Evolutionary conservation across 1,139 yeast genomes (phyloP).

Genomic region (Pichia sp.): DNA sequence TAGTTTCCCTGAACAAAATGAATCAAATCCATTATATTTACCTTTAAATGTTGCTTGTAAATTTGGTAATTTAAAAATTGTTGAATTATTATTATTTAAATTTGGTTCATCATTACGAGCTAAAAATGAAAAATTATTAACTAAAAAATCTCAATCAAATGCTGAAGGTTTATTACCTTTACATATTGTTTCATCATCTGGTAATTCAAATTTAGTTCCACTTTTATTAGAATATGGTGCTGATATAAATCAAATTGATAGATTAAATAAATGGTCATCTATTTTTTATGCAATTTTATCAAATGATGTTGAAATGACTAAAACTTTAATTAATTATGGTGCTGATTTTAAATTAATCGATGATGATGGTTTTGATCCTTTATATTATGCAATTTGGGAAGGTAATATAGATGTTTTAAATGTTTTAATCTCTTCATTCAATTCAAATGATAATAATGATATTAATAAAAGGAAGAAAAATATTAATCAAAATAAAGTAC

Average conservation of each 20-base stretch:
- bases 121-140: slow-evolving; percentile 24
- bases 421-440: slow-evolving; percentile 41
- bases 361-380: slow-evolving; percentile 74
- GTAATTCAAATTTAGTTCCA: slow-evolving; percentile 62
- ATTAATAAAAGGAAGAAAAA: slow-evolving; percentile 1
- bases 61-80: slow-evolving; percentile 67
- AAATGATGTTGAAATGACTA: slow-evolving; percentile 69
- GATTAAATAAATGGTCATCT: slow-evolving; percentile 90
- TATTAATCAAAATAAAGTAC: background rate
- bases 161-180: slow-evolving; percentile 86
- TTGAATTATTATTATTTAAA: slow-evolving; percentile 47
- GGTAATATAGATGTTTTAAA: slow-evolving; percentile 80
- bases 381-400: slow-evolving; percentile 89
- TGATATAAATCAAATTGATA: slow-evolving; percentile 71
- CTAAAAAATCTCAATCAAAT: slow-evolving; percentile 45
- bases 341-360: slow-evolving; percentile 72
- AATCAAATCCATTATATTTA: slow-evolving; percentile 51
- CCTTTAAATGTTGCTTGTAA: slow-evolving; percentile 90
- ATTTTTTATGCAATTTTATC: slow-evolving; percentile 84
- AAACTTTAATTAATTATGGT: slow-evolving; percentile 61
- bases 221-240: slow-evolving; percentile 68
- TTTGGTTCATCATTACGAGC: slow-evolving; percentile 31
- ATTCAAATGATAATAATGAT: slow-evolving; percentile 7
- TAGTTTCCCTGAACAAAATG: slow-evolving; percentile 47
- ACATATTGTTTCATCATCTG: slow-evolving; percentile 83